A percentile compares a stretch with the other conserved stretches of the same genome.
Evolutionary conservation across 2,329 filamentous ascomycete genomes (phyloP).

Genomic region (Aspergillus sp.): DNA sequence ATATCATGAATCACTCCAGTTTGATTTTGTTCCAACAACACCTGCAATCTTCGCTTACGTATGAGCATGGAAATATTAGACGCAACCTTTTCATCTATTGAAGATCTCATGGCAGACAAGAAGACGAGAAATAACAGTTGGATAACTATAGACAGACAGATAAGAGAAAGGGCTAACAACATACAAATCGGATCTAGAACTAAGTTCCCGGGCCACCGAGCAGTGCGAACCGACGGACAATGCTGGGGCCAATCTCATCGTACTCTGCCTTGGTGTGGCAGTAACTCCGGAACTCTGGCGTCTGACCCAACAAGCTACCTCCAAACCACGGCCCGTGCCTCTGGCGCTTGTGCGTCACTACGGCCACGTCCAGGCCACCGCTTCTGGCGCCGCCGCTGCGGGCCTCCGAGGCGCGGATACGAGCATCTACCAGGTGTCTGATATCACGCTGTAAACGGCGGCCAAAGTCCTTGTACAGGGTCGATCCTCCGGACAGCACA

Average conservation of each 20-base stretch:
- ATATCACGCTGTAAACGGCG: constrained; percentile 94
- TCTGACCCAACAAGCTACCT: constrained; percentile 90
- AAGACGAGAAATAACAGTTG: too few relatives aligned
- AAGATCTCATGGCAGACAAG: too few relatives aligned
- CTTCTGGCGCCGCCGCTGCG: constrained; percentile 86
- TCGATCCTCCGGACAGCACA: constrained; percentile 92
- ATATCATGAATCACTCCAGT: too few relatives aligned
- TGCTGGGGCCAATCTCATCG: constrained; percentile 91
- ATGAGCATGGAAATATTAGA: too few relatives aligned
- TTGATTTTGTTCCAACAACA: too few relatives aligned
- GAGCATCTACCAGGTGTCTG: constrained; percentile 84
- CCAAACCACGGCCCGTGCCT: constrained; percentile 98
- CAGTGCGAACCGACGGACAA: constrained; percentile 88
- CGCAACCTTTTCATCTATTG: too few relatives aligned
- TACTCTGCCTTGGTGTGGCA: constrained; percentile 90
- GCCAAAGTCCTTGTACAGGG: constrained; percentile 97
- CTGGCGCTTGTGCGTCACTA: constrained; percentile 96
- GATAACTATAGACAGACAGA: constrained; percentile 8
- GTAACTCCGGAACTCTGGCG: constrained; percentile 95
- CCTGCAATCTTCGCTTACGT: too few relatives aligned
- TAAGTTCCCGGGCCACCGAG: constrained; percentile 74
- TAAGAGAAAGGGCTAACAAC: constrained; percentile 11
- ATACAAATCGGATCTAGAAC: constrained; percentile 16
- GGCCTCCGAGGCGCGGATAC: constrained; percentile 85
- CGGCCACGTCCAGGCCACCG: constrained; percentile 90